Conservation (phyloP, 2,329 filamentous ascomycete genomes). For the Blastomyces gilchristii region DNA sequence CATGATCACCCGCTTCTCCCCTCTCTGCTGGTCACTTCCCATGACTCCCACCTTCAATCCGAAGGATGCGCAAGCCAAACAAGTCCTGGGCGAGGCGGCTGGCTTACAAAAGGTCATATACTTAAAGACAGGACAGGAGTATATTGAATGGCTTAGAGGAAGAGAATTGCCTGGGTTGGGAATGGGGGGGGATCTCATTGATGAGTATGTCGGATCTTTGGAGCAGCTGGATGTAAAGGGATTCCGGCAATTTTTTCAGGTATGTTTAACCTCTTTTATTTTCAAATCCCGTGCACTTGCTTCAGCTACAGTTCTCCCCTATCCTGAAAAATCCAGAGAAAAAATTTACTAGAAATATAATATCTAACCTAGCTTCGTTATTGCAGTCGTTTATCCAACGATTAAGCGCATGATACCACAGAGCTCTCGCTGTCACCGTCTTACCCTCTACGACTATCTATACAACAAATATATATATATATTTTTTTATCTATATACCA, state of each 20-base stretch:
- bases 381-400: constrained; percentile 36
- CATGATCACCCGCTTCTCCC: constrained; percentile 79
- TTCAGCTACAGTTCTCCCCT: background rate
- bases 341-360: background rate
- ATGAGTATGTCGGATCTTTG: constrained; percentile 39
- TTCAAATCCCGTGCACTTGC: background rate
- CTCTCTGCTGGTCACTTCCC: constrained; percentile 81
- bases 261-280: constrained; percentile 18
- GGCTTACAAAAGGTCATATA: constrained; percentile 82
- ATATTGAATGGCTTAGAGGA: constrained; percentile 46
- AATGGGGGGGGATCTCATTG: constrained; percentile 37
- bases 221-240: constrained; percentile 35
- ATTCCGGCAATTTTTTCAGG: constrained; percentile 41
- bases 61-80: constrained; percentile 77
- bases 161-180: constrained; percentile 40
- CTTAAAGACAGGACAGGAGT: constrained; percentile 73
- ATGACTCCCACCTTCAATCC: constrained; percentile 69
- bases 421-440: background rate
- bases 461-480: background rate
- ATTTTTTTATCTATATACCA: background rate
- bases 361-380: constrained; percentile 2
- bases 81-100: constrained; percentile 80
- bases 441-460: background rate
- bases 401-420: constrained; percentile 32
- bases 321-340: background rate